Conservation (phyloP, 2,329 filamentous ascomycete species). For the Shiraia sp. region DNA sequence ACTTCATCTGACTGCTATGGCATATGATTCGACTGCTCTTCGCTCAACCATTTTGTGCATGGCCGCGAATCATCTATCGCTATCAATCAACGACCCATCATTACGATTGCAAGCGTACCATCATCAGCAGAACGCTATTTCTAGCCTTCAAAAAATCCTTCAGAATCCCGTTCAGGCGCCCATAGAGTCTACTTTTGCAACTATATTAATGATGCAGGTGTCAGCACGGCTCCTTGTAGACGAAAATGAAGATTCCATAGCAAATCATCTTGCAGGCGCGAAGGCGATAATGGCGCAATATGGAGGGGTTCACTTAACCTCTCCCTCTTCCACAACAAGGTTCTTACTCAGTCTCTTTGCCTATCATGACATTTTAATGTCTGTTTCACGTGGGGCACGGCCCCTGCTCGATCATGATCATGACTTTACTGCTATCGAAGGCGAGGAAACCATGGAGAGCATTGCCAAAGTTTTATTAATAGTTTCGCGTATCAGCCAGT, state of each 20-base stretch:
- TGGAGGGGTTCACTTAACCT: slow-evolving; percentile 9
- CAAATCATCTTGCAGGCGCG: slow-evolving; percentile 35
- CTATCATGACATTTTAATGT: slow-evolving; percentile 39
- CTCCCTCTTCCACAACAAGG: slow-evolving; percentile 21
- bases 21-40: slow-evolving; percentile 26
- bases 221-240: slow-evolving; percentile 33
- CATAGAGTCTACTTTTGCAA: slow-evolving; percentile 30
- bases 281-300: slow-evolving; percentile 35
- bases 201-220: slow-evolving; percentile 41
- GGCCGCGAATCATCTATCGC: slow-evolving; percentile 35
- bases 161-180: slow-evolving; percentile 22
- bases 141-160: slow-evolving; percentile 27
- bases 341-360: slow-evolving; percentile 37
- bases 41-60: slow-evolving; percentile 38
- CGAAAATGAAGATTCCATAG: slow-evolving; percentile 28
- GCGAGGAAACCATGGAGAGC: slow-evolving; percentile 20
- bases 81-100: slow-evolving; percentile 21
- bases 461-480: slow-evolving; percentile 31
- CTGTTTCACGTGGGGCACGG: slow-evolving; percentile 29
- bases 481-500: slow-evolving; percentile 31
- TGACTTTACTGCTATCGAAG: slow-evolving; percentile 30
- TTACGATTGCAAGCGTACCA: slow-evolving; percentile 30
- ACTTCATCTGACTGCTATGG: slow-evolving; percentile 33
- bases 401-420: slow-evolving; percentile 26
- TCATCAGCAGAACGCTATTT: slow-evolving; percentile 34